A percentile compares a stretch with the other conserved stretches of the same genome.
Conservation (phyloP, 768 basidiomycete genomes). For the Chalciporus sphaerocephalus region DNA sequence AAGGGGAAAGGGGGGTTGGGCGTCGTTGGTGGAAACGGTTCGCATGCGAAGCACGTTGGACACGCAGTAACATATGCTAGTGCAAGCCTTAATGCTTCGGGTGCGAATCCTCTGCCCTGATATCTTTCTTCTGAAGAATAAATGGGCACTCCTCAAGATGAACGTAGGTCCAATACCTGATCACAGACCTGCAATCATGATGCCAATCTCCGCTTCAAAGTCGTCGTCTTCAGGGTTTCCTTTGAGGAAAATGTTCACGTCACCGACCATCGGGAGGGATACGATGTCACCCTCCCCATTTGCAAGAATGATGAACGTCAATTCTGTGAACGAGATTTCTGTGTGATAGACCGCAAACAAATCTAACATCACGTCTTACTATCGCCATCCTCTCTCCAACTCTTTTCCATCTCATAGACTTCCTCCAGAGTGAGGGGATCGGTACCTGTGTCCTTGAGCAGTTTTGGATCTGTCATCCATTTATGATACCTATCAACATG, state of each 20-base stretch:
- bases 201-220: slow-evolving; percentile 78
- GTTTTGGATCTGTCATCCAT: slow-evolving; percentile 80
- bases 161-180: neutral
- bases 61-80: slow-evolving; percentile 62
- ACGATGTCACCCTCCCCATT: slow-evolving; percentile 24
- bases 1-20: slow-evolving; percentile 37
- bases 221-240: slow-evolving; percentile 40
- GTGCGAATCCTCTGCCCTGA: slow-evolving; percentile 64
- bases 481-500: slow-evolving; percentile 70
- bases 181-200: slow-evolving; percentile 81
- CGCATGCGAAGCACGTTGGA: slow-evolving; percentile 18
- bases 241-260: slow-evolving; percentile 87
- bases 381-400: slow-evolving; percentile 84
- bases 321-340: slow-evolving; percentile 40
- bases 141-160: neutral
- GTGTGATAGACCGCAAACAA: neutral
- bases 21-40: slow-evolving; percentile 18
- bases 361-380: slow-evolving; percentile 39
- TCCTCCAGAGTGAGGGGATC: slow-evolving; percentile 77
- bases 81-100: slow-evolving; percentile 59
- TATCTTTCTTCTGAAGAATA: slow-evolving; percentile 51
- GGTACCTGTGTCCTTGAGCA: slow-evolving; percentile 77
- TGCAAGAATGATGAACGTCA: slow-evolving; percentile 86
- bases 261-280: slow-evolving; percentile 74
- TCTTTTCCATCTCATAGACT: slow-evolving; percentile 85